Evolutionary conservation across 257 asterid species (phyloP), one percentile per base, ranked within the genome.

Genomic region (Lycium barbarum): DNA sequence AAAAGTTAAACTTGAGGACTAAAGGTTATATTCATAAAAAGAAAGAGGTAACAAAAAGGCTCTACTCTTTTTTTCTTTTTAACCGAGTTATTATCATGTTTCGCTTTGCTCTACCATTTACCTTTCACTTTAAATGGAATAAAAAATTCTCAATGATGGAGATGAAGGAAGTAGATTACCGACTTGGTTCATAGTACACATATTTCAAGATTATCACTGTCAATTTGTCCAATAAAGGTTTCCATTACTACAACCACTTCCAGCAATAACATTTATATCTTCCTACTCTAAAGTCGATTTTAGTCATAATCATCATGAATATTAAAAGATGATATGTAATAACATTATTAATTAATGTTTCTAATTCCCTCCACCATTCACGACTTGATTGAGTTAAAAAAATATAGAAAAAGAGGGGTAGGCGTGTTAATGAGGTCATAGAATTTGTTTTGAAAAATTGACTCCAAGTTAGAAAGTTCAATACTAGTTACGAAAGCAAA

Each of bases 371-470:
- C 93, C 96, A 86, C 94, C 93, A 93, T 88, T 91, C 93, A 89
- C 94, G 95, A 89, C 92, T 84, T 92, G 92, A 92, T 90, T 89
- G 83, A 84, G 86, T 76, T 88, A 13, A 83, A 45, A 72, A 84
- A 40, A 22, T 12, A 11, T 1, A 72, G 6, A 38, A 71, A 71
- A 3, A 45, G 15, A 14, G 35, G 4, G 17, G 15, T 63, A 11
- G 10, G 11, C n/a, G 6, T 14, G 40, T 74, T 22, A 74, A 22
- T 47, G 3, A 73, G 62, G 81, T 74, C 81, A 74, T 22, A 7
- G 2, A 74, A 22, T 49, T 74, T 14, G 62, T 74, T 13, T 22
- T 74, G 43, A 49, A 49, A 26, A 74, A 49, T 18, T 45, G 58
- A 45, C 58, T 45, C 51, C 58, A 40, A 71, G 15, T 71, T 71